Conservation (phyloP, 805 yeast genomes). For the Candida pini region DNA sequence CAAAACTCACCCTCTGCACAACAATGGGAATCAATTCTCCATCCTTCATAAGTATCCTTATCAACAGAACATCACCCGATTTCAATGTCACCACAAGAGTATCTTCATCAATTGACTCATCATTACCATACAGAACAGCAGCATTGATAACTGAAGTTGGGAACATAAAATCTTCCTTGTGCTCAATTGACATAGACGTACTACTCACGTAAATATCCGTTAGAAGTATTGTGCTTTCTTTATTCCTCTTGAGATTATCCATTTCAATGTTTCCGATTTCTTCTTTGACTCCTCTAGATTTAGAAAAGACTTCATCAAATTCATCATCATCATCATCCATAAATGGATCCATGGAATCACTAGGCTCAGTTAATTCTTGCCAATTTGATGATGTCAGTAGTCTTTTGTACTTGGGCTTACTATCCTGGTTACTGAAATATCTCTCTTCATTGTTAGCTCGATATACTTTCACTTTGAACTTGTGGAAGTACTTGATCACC, state of each 20-base stretch:
- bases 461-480: constrained; percentile 15
- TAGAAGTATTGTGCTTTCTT: constrained; percentile 2
- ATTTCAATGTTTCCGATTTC: constrained; percentile 1
- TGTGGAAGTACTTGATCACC: constrained; percentile 15
- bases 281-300: constrained; percentile 1
- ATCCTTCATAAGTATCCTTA: constrained; percentile 14
- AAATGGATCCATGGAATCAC: constrained; percentile 20
- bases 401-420: constrained; percentile 6
- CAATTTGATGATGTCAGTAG: constrained; percentile 17
- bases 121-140: constrained; percentile 19
- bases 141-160: constrained; percentile 20
- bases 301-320: constrained; percentile 8
- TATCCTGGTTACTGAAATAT: too few species aligned
- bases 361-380: constrained; percentile 21
- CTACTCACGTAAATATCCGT: constrained; percentile 17
- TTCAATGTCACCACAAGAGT: constrained; percentile 19
- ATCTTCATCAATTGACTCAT: constrained; percentile 20
- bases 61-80: constrained; percentile 16
- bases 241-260: background rate
- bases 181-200: constrained; percentile 22
- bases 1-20: constrained; percentile 11
- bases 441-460: constrained; percentile 8
- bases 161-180: constrained; percentile 13
- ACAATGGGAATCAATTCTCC: constrained; percentile 20
- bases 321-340: constrained; percentile 20